A percentile compares a stretch with the other conserved stretches of the same genome.
Evolutionary conservation across 2,329 filamentous ascomycete genomes (phyloP).

Genomic region (Corynespora cassiicola): DNA sequence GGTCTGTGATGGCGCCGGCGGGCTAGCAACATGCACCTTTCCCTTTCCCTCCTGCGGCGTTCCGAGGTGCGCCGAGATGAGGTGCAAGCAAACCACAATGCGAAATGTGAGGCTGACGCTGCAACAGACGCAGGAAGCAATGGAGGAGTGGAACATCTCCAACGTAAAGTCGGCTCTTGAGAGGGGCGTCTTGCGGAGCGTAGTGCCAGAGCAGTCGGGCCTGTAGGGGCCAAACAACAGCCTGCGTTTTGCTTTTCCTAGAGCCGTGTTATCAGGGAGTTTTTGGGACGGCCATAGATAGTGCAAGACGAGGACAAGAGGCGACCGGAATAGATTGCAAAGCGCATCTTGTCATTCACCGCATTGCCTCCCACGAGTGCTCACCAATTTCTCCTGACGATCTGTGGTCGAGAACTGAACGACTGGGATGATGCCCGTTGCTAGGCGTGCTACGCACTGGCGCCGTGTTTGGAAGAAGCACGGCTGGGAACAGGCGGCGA

Average conservation of each 20-base stretch:
- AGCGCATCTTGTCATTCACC: too few species aligned
- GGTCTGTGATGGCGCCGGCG: slow-evolving; percentile 1
- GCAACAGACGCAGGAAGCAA: slow-evolving; percentile 58
- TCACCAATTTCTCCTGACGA: too few species aligned
- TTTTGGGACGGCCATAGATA: slow-evolving; percentile 2
- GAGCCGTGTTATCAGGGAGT: too few species aligned
- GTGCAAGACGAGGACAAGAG: slow-evolving; percentile 3
- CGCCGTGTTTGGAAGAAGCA: too few species aligned
- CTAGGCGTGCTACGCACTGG: too few species aligned
- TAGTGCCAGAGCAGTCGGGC: slow-evolving; percentile 74
- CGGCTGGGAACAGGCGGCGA: too few species aligned
- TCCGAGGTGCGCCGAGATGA: slow-evolving; percentile 11
- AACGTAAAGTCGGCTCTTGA: slow-evolving; percentile 72
- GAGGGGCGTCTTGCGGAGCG: slow-evolving; percentile 67
- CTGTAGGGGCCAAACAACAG: slow-evolving; percentile 29
- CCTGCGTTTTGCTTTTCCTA: slow-evolving; percentile 2
- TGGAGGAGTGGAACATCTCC: slow-evolving; percentile 78
- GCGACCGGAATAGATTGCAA: slow-evolving; percentile 10
- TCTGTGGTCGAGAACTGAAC: too few species aligned
- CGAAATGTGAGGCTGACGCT: slow-evolving; percentile 15
- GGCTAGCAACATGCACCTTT: slow-evolving; percentile 11
- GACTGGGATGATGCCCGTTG: too few species aligned
- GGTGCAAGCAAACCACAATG: slow-evolving; percentile 15
- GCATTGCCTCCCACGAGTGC: too few species aligned
- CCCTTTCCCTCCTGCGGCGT: slow-evolving; percentile 6